phyloP scores from a whole-genome alignment of 73 alveolate species.

The Tetrahymena malaccensis region DNA sequence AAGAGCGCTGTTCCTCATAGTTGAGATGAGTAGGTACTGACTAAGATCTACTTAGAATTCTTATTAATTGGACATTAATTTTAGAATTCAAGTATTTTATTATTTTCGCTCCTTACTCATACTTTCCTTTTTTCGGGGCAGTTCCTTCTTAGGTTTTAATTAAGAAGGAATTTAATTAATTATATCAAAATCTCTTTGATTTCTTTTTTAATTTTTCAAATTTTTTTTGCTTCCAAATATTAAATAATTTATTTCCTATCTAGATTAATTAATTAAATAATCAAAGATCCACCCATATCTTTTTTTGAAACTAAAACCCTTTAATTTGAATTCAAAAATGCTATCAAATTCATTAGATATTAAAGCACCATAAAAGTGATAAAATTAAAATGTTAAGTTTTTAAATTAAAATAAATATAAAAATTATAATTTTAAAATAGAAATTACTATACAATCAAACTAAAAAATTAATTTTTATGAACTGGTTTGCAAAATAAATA shows the following conservation, averaged over 20 bases:
- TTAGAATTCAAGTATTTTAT: neutral
- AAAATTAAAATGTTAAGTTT: no score
- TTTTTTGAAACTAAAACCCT: neutral
- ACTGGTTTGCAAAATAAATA: no score
- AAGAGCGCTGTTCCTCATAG: neutral
- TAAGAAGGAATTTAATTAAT: neutral
- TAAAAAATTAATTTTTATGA: no score
- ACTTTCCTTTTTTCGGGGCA: neutral
- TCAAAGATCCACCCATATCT: neutral
- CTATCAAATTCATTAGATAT: no score
- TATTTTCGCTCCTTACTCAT: neutral
- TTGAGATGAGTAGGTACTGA: neutral
- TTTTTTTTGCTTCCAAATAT: neutral
- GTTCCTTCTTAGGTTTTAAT: neutral
- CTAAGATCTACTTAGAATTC: neutral
- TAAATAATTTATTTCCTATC: neutral
- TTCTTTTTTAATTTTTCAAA: neutral
- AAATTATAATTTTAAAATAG: no score
- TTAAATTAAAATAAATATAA: no score
- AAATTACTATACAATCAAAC: no score
- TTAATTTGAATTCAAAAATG: no score
- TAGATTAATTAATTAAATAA: no score
- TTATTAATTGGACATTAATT: neutral
- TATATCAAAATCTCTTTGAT: neutral
- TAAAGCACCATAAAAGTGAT: neutral